Evolutionary conservation across 495 filamentous ascomycete species (phyloP).

Genomic region (Penicillium robsamsonii): DNA sequence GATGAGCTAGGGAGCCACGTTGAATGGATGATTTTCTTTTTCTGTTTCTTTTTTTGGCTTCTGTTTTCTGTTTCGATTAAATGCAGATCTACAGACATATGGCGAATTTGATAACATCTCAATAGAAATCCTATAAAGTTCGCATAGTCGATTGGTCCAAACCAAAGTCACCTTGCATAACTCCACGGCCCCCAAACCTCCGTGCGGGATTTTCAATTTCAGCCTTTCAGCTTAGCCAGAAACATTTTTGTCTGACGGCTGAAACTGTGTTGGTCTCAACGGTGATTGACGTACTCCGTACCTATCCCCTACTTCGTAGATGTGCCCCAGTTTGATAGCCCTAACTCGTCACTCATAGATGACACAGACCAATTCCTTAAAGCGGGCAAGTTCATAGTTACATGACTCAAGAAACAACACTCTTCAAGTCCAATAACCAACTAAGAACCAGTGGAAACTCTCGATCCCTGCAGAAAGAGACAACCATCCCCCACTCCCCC

Average conservation of each 20-base stretch:
- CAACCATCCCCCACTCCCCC: neutral
- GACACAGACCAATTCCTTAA: neutral
- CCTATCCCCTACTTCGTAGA: neutral
- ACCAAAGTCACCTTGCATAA: neutral
- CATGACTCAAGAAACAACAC: conserved; percentile 3
- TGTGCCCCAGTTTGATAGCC: neutral
- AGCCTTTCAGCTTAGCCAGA: neutral
- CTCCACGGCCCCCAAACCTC: conserved; percentile 13
- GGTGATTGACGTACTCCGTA: neutral
- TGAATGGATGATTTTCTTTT: neutral
- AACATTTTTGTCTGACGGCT: neutral
- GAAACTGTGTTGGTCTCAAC: neutral
- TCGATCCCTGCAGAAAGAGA: conserved; percentile 10
- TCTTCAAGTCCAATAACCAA: neutral
- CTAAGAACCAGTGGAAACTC: neutral
- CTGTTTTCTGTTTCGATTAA: neutral
- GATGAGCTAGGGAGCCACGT: conserved; percentile 7
- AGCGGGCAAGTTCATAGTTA: neutral
- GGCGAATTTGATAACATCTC: neutral
- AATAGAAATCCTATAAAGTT: conserved; percentile 5
- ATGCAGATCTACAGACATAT: conserved; percentile 6
- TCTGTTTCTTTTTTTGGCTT: neutral
- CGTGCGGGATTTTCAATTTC: conserved; percentile 10
- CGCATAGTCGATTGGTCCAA: neutral
- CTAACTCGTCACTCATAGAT: neutral